Base-by-base conservation (phyloP, 306 rosid genomes). In the Alnus glutinosa region DNA sequence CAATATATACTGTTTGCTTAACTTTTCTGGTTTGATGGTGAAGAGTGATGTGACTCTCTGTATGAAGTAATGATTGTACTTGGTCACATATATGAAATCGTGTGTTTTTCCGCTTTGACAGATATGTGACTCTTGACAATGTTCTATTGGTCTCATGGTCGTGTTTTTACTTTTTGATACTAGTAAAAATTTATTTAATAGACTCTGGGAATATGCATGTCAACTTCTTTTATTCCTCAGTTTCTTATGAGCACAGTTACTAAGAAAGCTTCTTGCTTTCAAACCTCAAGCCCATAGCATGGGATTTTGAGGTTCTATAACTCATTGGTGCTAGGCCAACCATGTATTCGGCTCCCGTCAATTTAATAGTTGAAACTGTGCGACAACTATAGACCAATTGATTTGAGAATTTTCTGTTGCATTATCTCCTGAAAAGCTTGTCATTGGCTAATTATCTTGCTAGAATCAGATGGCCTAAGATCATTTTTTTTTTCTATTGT, bases 251-350 rank as follows among this genome's bases (percentile, higher is more conserved):
- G 28, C 12, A 23, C 46, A 16, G 7, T 30, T 34, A 32, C 69
- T 19, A 55, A 68, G 54, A 49, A 51, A 75, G 62, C 37, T 28
- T 11, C 48, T 55, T 66, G 83, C 30, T 36, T 28, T 74, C 9
- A 46, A 23, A 39, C 1, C 14, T 68, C 23, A 50, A 11, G 48
- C 67, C 47, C 74, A 34, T 63, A 30, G 69, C 79, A 49, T 55
- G 6, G 12, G n/a, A 66, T 69, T 9, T 73, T 63, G 75, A 73
- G 18, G 13, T 72, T 42, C 52, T 28, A 71, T 79, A 15, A 36
- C 44, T 19, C 58, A 37, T 70, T 81, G 49, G 9, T 13, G 39
- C 9, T 19, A 47, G 79, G 50, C 36, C 32, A 37, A 55, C 50
- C 30, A 57, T 58, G 69, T 32, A 3, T 12, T 64, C 8, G 30